Percentiles rank a stretch among this genome's conserved stretches.
Conservation (phyloP, 2,329 filamentous ascomycete genomes). For the Xylaria sp. region DNA sequence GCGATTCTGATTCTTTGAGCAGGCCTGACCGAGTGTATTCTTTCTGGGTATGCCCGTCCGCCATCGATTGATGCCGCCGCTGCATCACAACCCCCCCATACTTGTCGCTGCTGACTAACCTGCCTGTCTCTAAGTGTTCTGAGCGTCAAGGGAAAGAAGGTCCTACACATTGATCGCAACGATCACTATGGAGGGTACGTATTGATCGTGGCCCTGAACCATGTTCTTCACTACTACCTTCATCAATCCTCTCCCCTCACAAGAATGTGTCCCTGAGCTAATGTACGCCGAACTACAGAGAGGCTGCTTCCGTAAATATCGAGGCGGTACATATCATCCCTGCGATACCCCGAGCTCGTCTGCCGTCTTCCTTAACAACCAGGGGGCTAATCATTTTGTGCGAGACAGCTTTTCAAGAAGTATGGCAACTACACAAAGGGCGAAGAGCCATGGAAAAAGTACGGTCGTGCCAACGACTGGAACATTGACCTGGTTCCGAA, state of each 20-base stretch:
- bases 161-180: conserved; percentile 98
- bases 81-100: conserved; percentile 15
- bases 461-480: conserved; percentile 97
- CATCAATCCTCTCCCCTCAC: conserved; percentile 38
- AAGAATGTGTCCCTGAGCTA: conserved; percentile 44
- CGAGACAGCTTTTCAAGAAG: conserved; percentile 82
- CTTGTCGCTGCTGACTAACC: conserved; percentile 16
- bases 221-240: conserved; percentile 30
- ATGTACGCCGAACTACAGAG: conserved; percentile 63
- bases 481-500: conserved; percentile 99
- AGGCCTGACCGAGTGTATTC: conserved; percentile 99
- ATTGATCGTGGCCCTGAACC: conserved; percentile 16
- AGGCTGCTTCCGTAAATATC: conserved; percentile 96
- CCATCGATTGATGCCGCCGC: conserved; percentile 23
- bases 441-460: conserved; percentile 97
- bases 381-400: conserved; percentile 31
- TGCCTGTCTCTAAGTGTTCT: conserved; percentile 72
- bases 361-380: conserved; percentile 28
- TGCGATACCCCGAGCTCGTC: conserved; percentile 26
- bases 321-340: conserved; percentile 74
- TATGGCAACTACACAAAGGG: conserved; percentile 84
- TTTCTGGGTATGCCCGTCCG: conserved; percentile 80
- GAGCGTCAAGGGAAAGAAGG: conserved; percentile 99
- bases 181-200: conserved; percentile 97
- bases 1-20: conserved; percentile 35